Evolutionary conservation across 192 early-diverging fungal genomes (phyloP), one percentile per base, ranked within the genome.

Genomic region (Mortierella claussenii): DNA sequence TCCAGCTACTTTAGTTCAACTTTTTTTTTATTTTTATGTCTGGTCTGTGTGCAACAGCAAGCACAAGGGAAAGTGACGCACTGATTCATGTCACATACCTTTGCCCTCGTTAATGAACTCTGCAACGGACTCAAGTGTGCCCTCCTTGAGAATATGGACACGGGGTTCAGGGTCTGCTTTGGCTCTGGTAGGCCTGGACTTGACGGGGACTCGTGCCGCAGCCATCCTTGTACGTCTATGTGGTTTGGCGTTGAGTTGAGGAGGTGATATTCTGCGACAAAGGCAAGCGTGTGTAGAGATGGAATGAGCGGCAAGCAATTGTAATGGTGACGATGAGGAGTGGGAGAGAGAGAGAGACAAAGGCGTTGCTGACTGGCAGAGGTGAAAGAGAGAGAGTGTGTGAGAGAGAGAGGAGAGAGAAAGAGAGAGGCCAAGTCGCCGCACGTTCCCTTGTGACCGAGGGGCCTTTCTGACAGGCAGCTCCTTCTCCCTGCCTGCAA

Each of bases 21-120:
- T n/a, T 26, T 55, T 30, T 1, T 24, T 21, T 31, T 40, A 45
- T 30, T 31, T 21, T 34, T 53, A 4, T 49, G 21, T 45, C 7
- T 7, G n/a, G n/a, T n/a, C n/a, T n/a, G n/a, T n/a, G n/a, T n/a
- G n/a, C n/a, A 28, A 7, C 27, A 4, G 2, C 52, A 15, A 28
- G 7, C 10, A 21, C 2, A 55, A 36, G 33, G 7, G 36, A 10
- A 31, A 11, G n/a, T 34, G 27, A 21, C 13, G 7, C 7, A 40
- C 7, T 10, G 7, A 40, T 7, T 40, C 7, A 40, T 7, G 7
- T 13, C 7, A 9, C 7, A 21, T 69, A 84, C 82, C 79, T 78
- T 76, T 66, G 37, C 66, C 80, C 13, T 65, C 52, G 26, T 78
- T 81, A 15, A 84, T 84, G 21, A 73, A 55, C 28, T 82, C 58